Evolutionary conservation across 495 filamentous ascomycete species (phyloP).

Genomic region (Lophiostoma macrostomum): DNA sequence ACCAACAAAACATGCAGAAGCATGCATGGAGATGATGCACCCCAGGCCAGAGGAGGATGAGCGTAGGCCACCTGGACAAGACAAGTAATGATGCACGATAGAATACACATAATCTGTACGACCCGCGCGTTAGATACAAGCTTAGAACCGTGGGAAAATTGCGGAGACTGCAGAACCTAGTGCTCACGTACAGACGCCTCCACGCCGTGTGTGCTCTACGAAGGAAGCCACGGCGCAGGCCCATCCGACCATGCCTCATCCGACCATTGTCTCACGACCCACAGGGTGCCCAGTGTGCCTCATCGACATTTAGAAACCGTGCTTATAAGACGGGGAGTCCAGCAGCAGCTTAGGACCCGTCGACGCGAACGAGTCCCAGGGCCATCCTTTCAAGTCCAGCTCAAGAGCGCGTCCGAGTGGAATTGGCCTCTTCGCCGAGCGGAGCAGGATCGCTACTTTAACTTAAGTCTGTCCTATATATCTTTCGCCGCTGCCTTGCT

Average conservation of each 20-base stretch:
- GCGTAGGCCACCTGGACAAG: not conserved
- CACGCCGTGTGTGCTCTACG: conserved; percentile 15
- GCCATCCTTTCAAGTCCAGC: conserved; percentile 18
- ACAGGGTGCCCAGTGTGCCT: conserved; percentile 4
- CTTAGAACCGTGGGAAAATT: conserved; percentile 14
- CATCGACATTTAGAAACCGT: not conserved
- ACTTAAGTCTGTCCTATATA: conserved; percentile 20
- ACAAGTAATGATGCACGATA: conserved; percentile 15
- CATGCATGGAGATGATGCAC: not conserved
- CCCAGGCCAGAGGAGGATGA: not conserved
- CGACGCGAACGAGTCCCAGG: conserved; percentile 18
- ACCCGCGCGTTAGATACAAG: conserved; percentile 17
- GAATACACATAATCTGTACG: conserved; percentile 15
- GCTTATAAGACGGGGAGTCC: conserved; percentile 16
- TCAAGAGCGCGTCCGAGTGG: conserved; percentile 10
- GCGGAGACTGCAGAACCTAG: conserved; percentile 15
- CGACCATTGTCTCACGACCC: conserved; percentile 6
- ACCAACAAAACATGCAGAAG: conserved; percentile 5
- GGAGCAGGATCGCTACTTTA: conserved; percentile 22
- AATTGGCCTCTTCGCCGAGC: conserved; percentile 12
- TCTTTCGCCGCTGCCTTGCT: conserved; percentile 17
- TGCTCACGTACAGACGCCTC: conserved; percentile 19
- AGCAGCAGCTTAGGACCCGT: conserved; percentile 17
- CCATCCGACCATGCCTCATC: not conserved
- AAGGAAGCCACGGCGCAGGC: conserved; percentile 20